Percentiles rank a stretch among this genome's conserved stretches.
Evolutionary conservation across 2,329 filamentous ascomycete species (phyloP).

Genomic region (Xylaria sp.): DNA sequence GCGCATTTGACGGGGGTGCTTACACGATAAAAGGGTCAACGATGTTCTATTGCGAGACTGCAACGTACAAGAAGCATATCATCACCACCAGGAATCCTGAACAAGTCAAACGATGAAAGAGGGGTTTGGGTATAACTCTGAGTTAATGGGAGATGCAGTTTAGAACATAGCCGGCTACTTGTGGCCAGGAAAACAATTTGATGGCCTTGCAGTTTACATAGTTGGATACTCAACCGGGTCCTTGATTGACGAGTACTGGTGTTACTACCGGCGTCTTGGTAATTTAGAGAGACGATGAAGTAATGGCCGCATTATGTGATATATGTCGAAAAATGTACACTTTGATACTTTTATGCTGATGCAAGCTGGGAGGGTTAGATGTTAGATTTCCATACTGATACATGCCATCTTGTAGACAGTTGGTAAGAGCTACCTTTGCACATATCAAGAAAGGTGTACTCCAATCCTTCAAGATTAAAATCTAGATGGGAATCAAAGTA

Average conservation of each 20-base stretch:
- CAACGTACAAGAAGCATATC: not conserved
- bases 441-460: not conserved
- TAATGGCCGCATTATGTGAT: not conserved
- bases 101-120: no score
- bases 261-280: not conserved
- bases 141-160: no score
- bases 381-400: not conserved
- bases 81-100: not conserved
- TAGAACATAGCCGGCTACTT: not conserved
- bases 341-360: not conserved
- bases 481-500: not conserved
- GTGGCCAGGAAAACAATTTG: not conserved
- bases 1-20: constrained; percentile 10
- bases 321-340: not conserved
- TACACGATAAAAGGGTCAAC: constrained; percentile 26
- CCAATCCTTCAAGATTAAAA: not conserved
- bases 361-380: not conserved
- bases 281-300: not conserved
- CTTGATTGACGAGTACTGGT: not conserved
- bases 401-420: not conserved
- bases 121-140: not conserved
- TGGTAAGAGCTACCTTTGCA: not conserved
- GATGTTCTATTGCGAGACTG: constrained; percentile 27
- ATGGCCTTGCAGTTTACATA: not conserved
- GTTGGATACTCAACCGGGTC: not conserved